Base-by-base conservation (phyloP, 257 asterid species). In the Mitragyna speciosa region DNA sequence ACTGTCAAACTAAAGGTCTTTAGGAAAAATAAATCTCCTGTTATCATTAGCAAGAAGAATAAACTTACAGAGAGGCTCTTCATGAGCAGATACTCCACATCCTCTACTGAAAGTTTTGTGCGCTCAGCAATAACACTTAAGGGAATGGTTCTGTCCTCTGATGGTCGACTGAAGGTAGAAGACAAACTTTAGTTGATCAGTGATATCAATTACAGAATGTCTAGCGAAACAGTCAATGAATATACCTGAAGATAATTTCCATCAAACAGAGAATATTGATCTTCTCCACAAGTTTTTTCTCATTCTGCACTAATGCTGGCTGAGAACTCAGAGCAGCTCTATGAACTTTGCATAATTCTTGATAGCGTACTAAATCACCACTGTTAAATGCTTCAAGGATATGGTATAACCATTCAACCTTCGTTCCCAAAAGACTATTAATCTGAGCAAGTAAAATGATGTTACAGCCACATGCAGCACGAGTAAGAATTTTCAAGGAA, bases 1-100 rank as follows among this genome's bases (percentile, higher is more conserved):
- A 12, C 71, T 41, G 77, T 36, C 26, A 41, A 47, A 71, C n/a
- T 24, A 2, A 22, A 75, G 63, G 41, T 16, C 15, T 36, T 74
- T 33, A n/a, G 14, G 7, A 11, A 73, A 31, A 33, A 16, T 45
- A 51, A 36, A 12, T 24, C 26, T 47, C 48, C 74, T 41, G 10
- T 20, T 7, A 41, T 28, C 54, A 58, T 59, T n/a, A 43, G 70
- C 59, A 82, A 77, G 49, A 69, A 66, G 43, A 64, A 78, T 58
- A 77, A 59, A 87, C 98, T 95, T 87, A 95, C 98, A 63, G 99
- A 94, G 66, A 94, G 99, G 86, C 99, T 96, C 96, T 93, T 93
- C 97, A 93, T 96, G 41, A 96, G 94, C 81, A 94, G 97, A 88
- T 90, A 85, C 86, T 93, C 99, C 82, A 93, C 97, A 70, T 94